These are phyloP conservation scores for Kodamaea fungicola DNA, from an alignment of 1,139 yeast genomes.

Conservation along the genomic window DNA sequence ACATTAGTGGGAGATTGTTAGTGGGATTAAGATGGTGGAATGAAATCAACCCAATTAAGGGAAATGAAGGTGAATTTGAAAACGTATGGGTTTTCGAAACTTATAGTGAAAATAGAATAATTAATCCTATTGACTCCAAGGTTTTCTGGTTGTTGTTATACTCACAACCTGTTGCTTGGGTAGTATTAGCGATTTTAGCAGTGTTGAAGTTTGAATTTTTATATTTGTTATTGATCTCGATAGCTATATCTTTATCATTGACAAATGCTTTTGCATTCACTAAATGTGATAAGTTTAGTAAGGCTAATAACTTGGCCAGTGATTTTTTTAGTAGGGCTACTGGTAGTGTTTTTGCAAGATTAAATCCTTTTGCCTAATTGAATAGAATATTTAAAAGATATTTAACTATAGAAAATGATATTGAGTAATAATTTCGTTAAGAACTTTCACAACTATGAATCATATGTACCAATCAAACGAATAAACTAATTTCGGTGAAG, in stretches of 20 bases:
- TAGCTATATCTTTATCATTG: conserved; percentile 67
- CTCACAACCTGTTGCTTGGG: conserved; percentile 74
- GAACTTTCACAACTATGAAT: too few species aligned
- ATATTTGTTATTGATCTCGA: conserved; percentile 60
- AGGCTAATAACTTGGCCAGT: conserved; percentile 61
- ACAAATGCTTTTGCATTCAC: conserved; percentile 90
- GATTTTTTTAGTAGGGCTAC: conserved; percentile 50
- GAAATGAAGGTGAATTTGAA: conserved; percentile 50
- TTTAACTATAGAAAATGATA: too few species aligned
- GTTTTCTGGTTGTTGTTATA: conserved; percentile 84
- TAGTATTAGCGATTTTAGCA: conserved; percentile 69
- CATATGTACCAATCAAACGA: too few species aligned
- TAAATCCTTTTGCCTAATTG: conserved; percentile 41
- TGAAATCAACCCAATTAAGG: conserved; percentile 45
- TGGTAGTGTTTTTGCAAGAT: conserved; percentile 42
- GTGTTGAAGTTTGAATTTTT: conserved; percentile 73
- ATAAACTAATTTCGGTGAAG: too few species aligned
- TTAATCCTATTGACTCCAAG: conserved; percentile 88
- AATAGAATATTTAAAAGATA: background rate
- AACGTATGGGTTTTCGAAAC: conserved; percentile 89
- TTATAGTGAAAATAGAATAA: conserved; percentile 75
- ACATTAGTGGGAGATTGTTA: conserved; percentile 81
- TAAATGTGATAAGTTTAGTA: conserved; percentile 84
- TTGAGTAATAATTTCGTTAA: too few species aligned
- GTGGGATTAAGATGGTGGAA: conserved; percentile 98